Base-by-base conservation (phyloP, 2,329 filamentous ascomycete genomes). In the Colletotrichum liriopes region DNA sequence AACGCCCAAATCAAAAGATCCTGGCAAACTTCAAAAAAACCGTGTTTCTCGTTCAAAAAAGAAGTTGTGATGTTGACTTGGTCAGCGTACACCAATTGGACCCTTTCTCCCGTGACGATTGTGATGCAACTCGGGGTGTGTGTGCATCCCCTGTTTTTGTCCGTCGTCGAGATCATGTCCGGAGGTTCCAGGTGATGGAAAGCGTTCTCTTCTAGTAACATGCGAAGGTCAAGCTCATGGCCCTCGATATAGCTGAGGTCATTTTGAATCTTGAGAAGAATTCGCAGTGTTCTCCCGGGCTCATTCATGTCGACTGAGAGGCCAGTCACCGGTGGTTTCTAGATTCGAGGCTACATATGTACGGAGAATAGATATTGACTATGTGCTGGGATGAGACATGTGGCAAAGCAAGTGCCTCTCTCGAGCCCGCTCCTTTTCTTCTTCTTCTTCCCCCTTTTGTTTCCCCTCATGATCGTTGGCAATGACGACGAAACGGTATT, bases 1-100 rank as follows among this genome's bases (percentile, higher is more conserved):
- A 79, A 81, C 73, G 71, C 67, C 73, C 71, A 67, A 74, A 74
- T 82, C 78, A 81, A 82, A 76, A 76, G 75, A 71, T 73, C 68
- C 66, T 75, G 69, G 65, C 69, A 74, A 73, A 64, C 70, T 65
- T 58, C 37, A 64, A 54, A 39, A 55, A 56, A 58, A 78, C 49
- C 51, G 51, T 63, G 41, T 68, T 72, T 68, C 41, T 58, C 47
- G 66, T 71, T 56, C 39, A 55, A 41, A 23, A 20, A 2, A 32
- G 1, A 32, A 32, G 29, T 5, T 32, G 61, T 69, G 61, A 65
- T 39, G 66, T 55, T 55, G 61, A 43, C 49, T 64, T 55, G 18
- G 23, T 64, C 60, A 52, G 60, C 47, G 18, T 35, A 52, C 60
- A 52, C 35, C 11, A 20, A 45, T 16, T 23, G 43, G 6, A 26